Percentiles rank a stretch among this genome's conserved stretches.
phyloP scores from a whole-genome alignment of 768 basidiomycete genomes.

The Mycena maculata region DNA sequence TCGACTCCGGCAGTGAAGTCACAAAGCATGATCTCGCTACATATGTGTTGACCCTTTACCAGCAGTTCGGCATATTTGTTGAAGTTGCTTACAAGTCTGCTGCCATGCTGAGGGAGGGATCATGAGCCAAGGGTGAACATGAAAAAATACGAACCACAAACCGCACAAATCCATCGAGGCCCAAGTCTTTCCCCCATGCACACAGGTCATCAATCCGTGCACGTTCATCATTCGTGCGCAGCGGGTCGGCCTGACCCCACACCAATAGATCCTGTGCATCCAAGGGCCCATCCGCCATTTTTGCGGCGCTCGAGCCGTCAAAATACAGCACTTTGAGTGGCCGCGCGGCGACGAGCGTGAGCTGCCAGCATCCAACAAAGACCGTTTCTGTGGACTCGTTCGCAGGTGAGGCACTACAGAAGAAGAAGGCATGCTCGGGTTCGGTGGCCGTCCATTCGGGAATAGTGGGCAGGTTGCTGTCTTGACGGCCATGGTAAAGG shows the following conservation, averaged over 20 bases:
- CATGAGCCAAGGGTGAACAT: neutral
- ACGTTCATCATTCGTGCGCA: neutral
- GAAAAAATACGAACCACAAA: neutral
- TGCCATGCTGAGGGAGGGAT: constrained; percentile 26
- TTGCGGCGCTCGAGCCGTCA: constrained; percentile 17
- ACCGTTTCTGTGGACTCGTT: neutral
- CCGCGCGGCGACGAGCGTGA: constrained; percentile 1
- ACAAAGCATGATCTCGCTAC: constrained; percentile 52
- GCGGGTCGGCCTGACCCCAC: neutral
- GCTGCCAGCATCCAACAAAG: constrained; percentile 56
- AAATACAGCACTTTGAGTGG: constrained; percentile 14
- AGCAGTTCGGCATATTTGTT: too few species aligned
- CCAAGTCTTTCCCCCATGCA: constrained; percentile 6
- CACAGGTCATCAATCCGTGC: constrained; percentile 43
- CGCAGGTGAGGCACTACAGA: neutral
- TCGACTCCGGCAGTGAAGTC: constrained; percentile 43
- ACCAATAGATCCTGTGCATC: constrained; percentile 15
- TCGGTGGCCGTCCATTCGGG: constrained; percentile 40
- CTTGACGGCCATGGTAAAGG: constrained; percentile 39
- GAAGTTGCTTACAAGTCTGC: constrained; percentile 50
- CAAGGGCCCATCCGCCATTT: neutral
- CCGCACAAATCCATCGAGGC: constrained; percentile 14
- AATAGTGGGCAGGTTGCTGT: constrained; percentile 22
- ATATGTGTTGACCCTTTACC: too few species aligned
- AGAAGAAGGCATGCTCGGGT: constrained; percentile 36